These are phyloP conservation scores for Vigna nakashimae DNA, from an alignment of 306 rosid species.

Conservation along the genomic window DNA sequence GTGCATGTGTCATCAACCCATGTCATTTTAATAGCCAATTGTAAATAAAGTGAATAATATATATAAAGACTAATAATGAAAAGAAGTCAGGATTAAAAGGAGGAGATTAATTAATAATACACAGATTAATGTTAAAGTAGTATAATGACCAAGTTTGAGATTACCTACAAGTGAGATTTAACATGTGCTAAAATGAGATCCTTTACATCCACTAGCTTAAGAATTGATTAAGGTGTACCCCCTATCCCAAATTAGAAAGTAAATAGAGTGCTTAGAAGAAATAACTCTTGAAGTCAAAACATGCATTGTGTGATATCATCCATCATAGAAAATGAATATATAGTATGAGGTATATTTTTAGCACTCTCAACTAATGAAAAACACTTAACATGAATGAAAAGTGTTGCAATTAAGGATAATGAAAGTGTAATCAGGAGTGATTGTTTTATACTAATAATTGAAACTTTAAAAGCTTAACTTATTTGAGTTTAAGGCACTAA, in stretches of 20 bases:
- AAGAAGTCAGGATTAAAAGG: background rate
- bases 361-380: constrained; percentile 4
- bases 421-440: constrained; percentile 29
- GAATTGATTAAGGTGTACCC: constrained; percentile 98
- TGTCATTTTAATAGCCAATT: too few relatives aligned
- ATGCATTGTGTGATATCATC: background rate
- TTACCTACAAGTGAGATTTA: constrained; percentile 95
- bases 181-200: constrained; percentile 99
- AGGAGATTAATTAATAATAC: background rate
- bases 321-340: constrained; percentile 9
- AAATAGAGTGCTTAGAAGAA: too few relatives aligned
- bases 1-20: too few relatives aligned
- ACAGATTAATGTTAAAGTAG: background rate
- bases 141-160: background rate
- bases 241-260: constrained; percentile 46
- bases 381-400: constrained; percentile 3
- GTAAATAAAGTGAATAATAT: background rate
- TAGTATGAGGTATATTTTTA: background rate
- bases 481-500: constrained; percentile 53
- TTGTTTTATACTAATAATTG: constrained; percentile 61
- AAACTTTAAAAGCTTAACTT: constrained; percentile 42
- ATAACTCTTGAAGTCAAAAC: too few relatives aligned
- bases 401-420: constrained; percentile 28
- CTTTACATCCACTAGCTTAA: constrained; percentile 99
- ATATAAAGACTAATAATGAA: background rate